Percentiles rank a stretch among this genome's conserved stretches.
Conservation (phyloP, 768 basidiomycete genomes). For the Leccinum broughii region DNA sequence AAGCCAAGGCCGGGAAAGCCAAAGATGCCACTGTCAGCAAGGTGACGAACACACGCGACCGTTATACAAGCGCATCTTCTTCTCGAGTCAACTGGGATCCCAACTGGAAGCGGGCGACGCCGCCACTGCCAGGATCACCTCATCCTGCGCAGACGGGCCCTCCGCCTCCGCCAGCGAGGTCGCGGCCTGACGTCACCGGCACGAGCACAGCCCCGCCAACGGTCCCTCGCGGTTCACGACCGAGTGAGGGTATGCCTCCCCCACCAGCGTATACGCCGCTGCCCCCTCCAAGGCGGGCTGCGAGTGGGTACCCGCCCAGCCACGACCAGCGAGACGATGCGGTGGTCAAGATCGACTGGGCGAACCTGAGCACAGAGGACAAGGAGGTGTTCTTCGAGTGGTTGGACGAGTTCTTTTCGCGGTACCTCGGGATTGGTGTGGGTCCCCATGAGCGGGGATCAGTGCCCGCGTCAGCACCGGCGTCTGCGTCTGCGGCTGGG, state of each 20-base stretch:
- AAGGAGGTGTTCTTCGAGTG: constrained; percentile 74
- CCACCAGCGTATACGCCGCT: constrained; percentile 18
- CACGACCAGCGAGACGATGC: constrained; percentile 6
- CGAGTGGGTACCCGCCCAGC: constrained; percentile 27
- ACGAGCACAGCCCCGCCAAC: constrained; percentile 11
- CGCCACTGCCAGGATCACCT: constrained; percentile 28
- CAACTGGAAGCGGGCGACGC: constrained; percentile 47
- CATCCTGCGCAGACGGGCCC: constrained; percentile 12
- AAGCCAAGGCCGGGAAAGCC: constrained; percentile 62
- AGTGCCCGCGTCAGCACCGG: not conserved
- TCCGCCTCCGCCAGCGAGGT: constrained; percentile 39
- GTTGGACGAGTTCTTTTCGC: constrained; percentile 80
- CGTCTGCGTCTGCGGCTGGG: not conserved
- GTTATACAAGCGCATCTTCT: constrained; percentile 53
- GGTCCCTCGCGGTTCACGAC: constrained; percentile 17
- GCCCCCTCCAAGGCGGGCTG: constrained; percentile 30
- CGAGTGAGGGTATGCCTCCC: constrained; percentile 11
- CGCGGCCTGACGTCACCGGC: constrained; percentile 13
- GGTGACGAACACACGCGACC: constrained; percentile 55
- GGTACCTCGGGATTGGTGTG: constrained; percentile 35
- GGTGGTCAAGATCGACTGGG: constrained; percentile 57
- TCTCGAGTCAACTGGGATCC: constrained; percentile 67
- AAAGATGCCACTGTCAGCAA: constrained; percentile 56
- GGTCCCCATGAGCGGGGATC: constrained; percentile 8
- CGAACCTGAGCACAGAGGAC: constrained; percentile 63